Conservation (phyloP, 1,284 basidiomycete genomes). For the Leccinum fuscescens region DNA sequence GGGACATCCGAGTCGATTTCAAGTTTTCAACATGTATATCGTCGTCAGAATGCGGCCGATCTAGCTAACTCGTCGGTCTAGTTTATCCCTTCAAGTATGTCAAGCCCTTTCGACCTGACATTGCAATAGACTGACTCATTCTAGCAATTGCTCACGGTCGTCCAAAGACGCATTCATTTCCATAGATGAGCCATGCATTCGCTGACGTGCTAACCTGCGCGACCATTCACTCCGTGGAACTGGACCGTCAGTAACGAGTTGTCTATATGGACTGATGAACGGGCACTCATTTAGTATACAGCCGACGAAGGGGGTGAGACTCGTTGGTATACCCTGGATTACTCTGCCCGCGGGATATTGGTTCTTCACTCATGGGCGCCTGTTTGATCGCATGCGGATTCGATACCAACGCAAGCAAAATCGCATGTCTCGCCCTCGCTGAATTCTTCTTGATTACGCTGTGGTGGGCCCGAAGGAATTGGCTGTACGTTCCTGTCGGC, state of each 20-base stretch:
- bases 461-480: constrained; percentile 84
- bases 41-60: neutral
- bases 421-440: constrained; percentile 81
- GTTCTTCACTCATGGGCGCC: constrained; percentile 88
- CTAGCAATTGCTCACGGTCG: constrained; percentile 73
- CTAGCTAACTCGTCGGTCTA: constrained; percentile 32
- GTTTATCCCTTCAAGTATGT: constrained; percentile 92
- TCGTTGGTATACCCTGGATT: constrained; percentile 76
- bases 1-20: no score
- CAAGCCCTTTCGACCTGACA: neutral
- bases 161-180: constrained; percentile 41
- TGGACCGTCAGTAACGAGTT: constrained; percentile 64
- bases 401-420: constrained; percentile 89
- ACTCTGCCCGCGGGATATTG: constrained; percentile 89
- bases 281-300: constrained; percentile 30
- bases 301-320: constrained; percentile 94
- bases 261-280: neutral
- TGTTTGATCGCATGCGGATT: constrained; percentile 90
- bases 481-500: constrained; percentile 54
- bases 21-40: no score
- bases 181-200: constrained; percentile 83
- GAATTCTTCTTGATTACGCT: constrained; percentile 90
- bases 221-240: constrained; percentile 82
- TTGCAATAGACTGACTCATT: constrained; percentile 15
- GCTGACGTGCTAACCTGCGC: constrained; percentile 88